Base-by-base conservation (phyloP, 768 basidiomycete genomes). In the Trametes gibbosa region DNA sequence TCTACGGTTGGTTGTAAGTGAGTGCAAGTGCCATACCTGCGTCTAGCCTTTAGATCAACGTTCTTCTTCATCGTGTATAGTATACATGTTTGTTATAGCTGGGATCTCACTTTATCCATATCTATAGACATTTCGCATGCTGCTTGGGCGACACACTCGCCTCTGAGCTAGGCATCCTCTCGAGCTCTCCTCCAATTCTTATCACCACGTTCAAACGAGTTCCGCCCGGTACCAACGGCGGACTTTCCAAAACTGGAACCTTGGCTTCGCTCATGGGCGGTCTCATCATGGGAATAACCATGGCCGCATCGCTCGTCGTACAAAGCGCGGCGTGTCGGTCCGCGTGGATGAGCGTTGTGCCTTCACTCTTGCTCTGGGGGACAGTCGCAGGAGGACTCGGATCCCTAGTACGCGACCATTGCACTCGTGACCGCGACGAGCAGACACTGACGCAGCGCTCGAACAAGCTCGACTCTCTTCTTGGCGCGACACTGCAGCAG, bases 171-270 rank as follows among this genome's bases (percentile, higher is more conserved):
- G 95, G 95, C 34, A 94, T 97, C 63, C 78, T 97, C 42, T 89
- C 93, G 24, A 70, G 69, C 37, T 76, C 81, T 14, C 79, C 79
- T 3, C 91, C 95, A 34, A 69, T 85, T 47, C 82, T 96, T 34
- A 82, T 97, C 65, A 95, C 93, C 5, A 94, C 90, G 4, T 72
- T 88, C 53, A 81, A 79, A 63, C 64, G 74, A 1, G 91, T 94
- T 0, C 94, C 94, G 1, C 86, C 87, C 1, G 95, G 95, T 2
- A 97, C 95, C 10, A 97, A 98, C 66, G 95, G 95, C 3, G 95
- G 81, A 0, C 81, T 97, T 58, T 90, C 92, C 5, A 56, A 81
- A 2, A 80, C 83, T 42, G 95, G 95, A 16, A 90, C 91, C 2
- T 63, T 83, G 16, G 86, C 87, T 8, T 92, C 90, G 1, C 72